Percentiles rank a stretch among this genome's conserved stretches.
These are phyloP conservation scores for Physaria fendleri DNA, from an alignment of 345 rosid genomes.

Conservation along the genomic window DNA sequence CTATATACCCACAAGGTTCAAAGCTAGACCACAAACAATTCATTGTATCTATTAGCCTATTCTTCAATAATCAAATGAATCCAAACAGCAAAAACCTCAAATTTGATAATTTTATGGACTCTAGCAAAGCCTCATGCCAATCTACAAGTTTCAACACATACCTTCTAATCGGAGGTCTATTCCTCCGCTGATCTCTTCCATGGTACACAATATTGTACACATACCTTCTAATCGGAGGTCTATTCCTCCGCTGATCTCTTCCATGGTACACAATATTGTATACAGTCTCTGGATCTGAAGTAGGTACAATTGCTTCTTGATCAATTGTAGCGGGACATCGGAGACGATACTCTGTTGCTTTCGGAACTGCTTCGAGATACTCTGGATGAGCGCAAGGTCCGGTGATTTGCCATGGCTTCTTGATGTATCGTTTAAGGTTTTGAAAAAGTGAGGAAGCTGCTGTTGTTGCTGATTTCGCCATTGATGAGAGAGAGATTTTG, in stretches of 20 bases:
- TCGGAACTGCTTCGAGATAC: conserved; percentile 49
- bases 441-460: conserved; percentile 50
- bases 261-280: conserved; percentile 71
- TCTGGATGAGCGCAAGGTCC: conserved; percentile 93
- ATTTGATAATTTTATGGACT: background rate
- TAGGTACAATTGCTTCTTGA: conserved; percentile 53
- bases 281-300: conserved; percentile 77
- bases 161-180: conserved; percentile 51
- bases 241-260: conserved; percentile 86
- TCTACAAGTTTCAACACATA: conserved; percentile 51
- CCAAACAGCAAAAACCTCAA: background rate
- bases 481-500: conserved; percentile 31
- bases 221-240: conserved; percentile 65
- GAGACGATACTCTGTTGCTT: conserved; percentile 64
- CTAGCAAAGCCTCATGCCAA: background rate
- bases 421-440: conserved; percentile 58
- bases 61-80: background rate
- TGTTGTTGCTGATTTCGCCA: conserved; percentile 57
- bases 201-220: too few species aligned
- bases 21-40: background rate
- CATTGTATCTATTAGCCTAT: background rate
- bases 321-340: conserved; percentile 66
- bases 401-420: conserved; percentile 94
- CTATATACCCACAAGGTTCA: background rate
- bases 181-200: conserved; percentile 73